A percentile compares a stretch with the other conserved stretches of the same genome.
Conservation (phyloP, 2,329 filamentous ascomycete species). For the Scortechinia acanthostroma region DNA sequence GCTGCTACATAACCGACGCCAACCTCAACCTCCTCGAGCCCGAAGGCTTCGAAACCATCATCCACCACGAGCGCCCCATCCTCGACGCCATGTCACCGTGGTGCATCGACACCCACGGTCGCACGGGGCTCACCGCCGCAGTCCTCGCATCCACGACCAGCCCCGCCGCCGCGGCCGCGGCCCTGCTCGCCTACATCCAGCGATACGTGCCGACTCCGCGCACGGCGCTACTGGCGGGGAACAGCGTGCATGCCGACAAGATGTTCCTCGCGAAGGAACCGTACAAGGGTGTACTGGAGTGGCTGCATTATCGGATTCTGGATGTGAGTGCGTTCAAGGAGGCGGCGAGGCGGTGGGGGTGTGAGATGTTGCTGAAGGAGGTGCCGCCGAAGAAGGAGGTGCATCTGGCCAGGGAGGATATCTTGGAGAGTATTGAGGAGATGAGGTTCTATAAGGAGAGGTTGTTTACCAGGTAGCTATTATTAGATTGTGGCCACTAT, state of each 20-base stretch:
- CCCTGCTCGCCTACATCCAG: conserved; percentile 73
- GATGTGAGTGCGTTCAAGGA: conserved; percentile 93
- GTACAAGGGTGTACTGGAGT: conserved; percentile 65
- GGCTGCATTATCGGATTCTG: conserved; percentile 82
- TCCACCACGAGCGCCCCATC: conserved; percentile 65
- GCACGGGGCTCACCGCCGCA: conserved; percentile 73
- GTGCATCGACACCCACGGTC: conserved; percentile 75
- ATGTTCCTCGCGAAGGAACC: conserved; percentile 71
- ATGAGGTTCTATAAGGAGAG: conserved; percentile 72
- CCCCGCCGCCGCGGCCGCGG: conserved; percentile 63
- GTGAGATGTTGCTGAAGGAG: conserved; percentile 44
- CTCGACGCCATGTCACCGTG: conserved; percentile 80
- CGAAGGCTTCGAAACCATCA: conserved; percentile 70
- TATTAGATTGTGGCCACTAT: no score
- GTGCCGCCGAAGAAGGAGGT: conserved; percentile 68
- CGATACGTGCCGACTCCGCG: conserved; percentile 59
- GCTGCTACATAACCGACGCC: conserved; percentile 81
- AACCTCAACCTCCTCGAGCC: conserved; percentile 71
- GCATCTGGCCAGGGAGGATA: conserved; percentile 82
- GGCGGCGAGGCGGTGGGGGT: conserved; percentile 75
- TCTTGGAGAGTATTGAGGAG: conserved; percentile 90
- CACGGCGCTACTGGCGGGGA: conserved; percentile 75
- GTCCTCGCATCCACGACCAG: conserved; percentile 70
- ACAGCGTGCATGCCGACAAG: conserved; percentile 84
- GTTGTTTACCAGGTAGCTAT: no score